Percentiles rank a stretch among this genome's conserved stretches.
Evolutionary conservation across 495 filamentous ascomycete genomes (phyloP).

Genomic region (Apiosordaria backusii): DNA sequence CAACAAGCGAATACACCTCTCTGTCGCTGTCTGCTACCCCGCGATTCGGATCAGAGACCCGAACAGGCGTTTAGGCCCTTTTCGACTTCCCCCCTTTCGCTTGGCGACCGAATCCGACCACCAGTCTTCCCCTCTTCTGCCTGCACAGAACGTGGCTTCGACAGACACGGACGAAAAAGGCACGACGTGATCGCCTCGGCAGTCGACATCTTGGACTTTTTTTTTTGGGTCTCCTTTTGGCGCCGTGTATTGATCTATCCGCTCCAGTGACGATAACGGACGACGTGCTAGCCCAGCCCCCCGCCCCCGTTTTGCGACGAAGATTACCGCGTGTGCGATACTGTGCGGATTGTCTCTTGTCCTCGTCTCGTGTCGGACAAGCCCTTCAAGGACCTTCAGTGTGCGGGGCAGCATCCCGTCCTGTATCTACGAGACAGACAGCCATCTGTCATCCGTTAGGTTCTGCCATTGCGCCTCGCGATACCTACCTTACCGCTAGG

Average conservation of each 20-base stretch:
- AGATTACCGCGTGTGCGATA: not conserved
- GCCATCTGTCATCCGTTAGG: no score
- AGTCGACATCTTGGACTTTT: not conserved
- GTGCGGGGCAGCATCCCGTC: no score
- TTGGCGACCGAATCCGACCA: conserved; percentile 5
- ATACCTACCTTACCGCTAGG: no score
- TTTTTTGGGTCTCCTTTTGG: not conserved
- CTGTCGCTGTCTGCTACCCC: conserved; percentile 7
- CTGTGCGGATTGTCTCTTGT: not conserved
- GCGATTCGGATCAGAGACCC: conserved; percentile 10
- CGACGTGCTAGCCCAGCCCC: no score
- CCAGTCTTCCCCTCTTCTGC: not conserved
- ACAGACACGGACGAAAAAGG: not conserved
- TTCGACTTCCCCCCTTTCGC: conserved; percentile 5
- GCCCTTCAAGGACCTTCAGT: not conserved
- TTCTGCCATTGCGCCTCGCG: no score
- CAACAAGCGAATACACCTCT: conserved; percentile 2
- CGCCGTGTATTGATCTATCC: not conserved
- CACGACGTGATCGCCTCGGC: not conserved
- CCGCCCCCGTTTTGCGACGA: not conserved
- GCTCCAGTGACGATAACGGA: not conserved
- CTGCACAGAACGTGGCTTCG: not conserved
- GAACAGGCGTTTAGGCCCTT: conserved; percentile 6
- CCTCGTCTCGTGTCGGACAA: not conserved
- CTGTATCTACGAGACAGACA: no score